phyloP scores from a whole-genome alignment of 1,139 yeast species.

The Debaryomyces robertsiae region DNA sequence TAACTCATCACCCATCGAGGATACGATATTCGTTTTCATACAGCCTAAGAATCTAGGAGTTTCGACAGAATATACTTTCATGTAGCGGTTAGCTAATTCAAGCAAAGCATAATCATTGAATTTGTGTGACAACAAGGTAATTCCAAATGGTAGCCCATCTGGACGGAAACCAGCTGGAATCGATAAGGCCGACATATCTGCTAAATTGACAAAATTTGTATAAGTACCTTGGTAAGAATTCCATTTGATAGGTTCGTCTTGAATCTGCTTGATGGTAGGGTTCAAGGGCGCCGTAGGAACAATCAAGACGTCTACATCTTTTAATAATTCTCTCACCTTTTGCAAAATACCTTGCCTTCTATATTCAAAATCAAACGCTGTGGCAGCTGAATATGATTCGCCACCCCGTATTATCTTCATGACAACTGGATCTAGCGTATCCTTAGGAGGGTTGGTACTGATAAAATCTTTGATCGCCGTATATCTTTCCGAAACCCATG shows the following conservation, averaged over 20 bases:
- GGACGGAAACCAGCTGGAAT: slow-evolving; percentile 83
- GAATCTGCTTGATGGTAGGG: slow-evolving; percentile 75
- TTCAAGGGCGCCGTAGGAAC: slow-evolving; percentile 95
- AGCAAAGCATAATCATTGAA: slow-evolving; percentile 88
- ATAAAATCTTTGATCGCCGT: slow-evolving; percentile 78
- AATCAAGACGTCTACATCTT: slow-evolving; percentile 69
- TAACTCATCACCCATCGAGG: slow-evolving; percentile 36
- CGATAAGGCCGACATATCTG: slow-evolving; percentile 89
- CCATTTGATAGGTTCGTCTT: slow-evolving; percentile 74
- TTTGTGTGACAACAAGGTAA: slow-evolving; percentile 77
- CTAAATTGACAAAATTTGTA: slow-evolving; percentile 93
- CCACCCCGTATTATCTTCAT: slow-evolving; percentile 74
- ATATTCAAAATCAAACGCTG: slow-evolving; percentile 82
- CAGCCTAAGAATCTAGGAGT: slow-evolving; percentile 38
- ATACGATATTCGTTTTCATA: slow-evolving; percentile 43
- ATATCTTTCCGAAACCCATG: slow-evolving; percentile 98
- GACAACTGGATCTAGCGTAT: slow-evolving; percentile 84
- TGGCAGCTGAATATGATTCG: slow-evolving; percentile 74
- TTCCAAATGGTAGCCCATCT: slow-evolving; percentile 90
- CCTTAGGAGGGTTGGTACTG: slow-evolving; percentile 69
- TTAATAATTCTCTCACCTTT: slow-evolving; percentile 56
- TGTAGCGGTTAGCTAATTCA: slow-evolving; percentile 75
- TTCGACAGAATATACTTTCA: slow-evolving; percentile 37
- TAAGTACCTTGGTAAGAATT: slow-evolving; percentile 94
- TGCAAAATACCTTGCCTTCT: slow-evolving; percentile 76